Conservation (phyloP, 352 stramenopile species). For the Phytophthora meadii region DNA sequence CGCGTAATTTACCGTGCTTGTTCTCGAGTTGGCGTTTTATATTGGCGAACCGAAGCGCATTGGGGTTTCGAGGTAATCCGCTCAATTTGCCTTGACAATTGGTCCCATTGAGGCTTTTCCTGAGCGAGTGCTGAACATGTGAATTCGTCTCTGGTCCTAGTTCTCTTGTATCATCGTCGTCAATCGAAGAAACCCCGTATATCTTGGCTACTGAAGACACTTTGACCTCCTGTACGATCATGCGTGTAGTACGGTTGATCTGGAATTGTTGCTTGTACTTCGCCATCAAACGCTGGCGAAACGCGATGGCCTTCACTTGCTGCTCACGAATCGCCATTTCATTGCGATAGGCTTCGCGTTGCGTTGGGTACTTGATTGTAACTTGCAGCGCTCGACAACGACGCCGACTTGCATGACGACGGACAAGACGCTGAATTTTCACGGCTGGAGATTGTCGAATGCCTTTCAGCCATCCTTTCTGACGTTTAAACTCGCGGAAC, state of each 20-base stretch:
- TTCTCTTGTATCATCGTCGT: constrained; percentile 8
- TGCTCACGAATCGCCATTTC: constrained; percentile 34
- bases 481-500: constrained; percentile 70
- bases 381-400: constrained; percentile 46
- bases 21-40: constrained; percentile 49
- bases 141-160: constrained; percentile 20
- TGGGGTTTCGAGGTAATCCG: constrained; percentile 36
- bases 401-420: constrained; percentile 48
- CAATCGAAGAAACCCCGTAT: constrained; percentile 1
- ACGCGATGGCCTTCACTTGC: constrained; percentile 34
- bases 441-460: constrained; percentile 72
- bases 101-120: not conserved
- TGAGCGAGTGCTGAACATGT: constrained; percentile 36
- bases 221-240: constrained; percentile 50
- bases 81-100: not conserved
- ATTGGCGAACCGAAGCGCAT: constrained; percentile 48
- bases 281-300: constrained; percentile 55
- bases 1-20: constrained; percentile 40
- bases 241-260: constrained; percentile 52
- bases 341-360: constrained; percentile 46
- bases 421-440: constrained; percentile 75
- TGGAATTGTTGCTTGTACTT: constrained; percentile 71
- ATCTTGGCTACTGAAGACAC: constrained; percentile 6
- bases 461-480: constrained; percentile 65
- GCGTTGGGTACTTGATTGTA: constrained; percentile 51